Evolutionary conservation across 2,329 filamentous ascomycete species (phyloP).

Genomic region (Pseudocercospora ulei): DNA sequence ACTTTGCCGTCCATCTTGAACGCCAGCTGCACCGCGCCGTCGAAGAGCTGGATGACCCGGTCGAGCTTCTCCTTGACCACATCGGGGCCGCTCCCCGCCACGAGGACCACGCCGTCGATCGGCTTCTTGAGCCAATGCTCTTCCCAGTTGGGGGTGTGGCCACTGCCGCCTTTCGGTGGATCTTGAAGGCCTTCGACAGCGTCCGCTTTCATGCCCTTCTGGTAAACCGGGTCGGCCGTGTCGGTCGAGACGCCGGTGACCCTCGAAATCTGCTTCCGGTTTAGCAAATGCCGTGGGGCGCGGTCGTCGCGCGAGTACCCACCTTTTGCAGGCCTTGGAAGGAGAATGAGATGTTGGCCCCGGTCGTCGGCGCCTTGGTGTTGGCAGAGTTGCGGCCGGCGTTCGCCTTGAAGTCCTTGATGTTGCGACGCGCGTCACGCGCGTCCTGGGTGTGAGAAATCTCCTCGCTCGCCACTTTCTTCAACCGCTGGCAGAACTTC

Average conservation of each 20-base stretch:
- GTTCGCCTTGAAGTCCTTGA: slow-evolving; percentile 20
- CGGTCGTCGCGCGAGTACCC: neutral
- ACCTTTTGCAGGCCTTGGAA: slow-evolving; percentile 27
- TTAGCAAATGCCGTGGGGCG: neutral
- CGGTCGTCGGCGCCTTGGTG: slow-evolving; percentile 18
- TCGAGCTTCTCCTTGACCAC: slow-evolving; percentile 29
- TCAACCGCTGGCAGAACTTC: slow-evolving; percentile 22
- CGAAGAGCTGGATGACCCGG: slow-evolving; percentile 32
- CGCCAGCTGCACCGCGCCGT: slow-evolving; percentile 29
- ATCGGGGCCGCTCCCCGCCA: slow-evolving; percentile 30
- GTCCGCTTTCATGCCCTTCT: slow-evolving; percentile 32
- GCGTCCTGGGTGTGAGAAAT: slow-evolving; percentile 24
- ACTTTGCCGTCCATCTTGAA: slow-evolving; percentile 31
- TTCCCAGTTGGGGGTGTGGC: slow-evolving; percentile 21
- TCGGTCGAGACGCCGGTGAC: slow-evolving; percentile 27
- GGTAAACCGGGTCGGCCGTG: slow-evolving; percentile 32
- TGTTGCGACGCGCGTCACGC: slow-evolving; percentile 20
- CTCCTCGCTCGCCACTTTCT: slow-evolving; percentile 19
- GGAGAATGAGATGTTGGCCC: slow-evolving; percentile 29
- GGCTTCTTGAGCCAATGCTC: slow-evolving; percentile 30
- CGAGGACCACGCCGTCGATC: slow-evolving; percentile 35
- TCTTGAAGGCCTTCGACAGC: slow-evolving; percentile 22
- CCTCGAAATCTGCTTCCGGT: slow-evolving; percentile 20
- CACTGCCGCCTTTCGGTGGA: slow-evolving; percentile 29
- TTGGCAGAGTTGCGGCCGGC: slow-evolving; percentile 8